These are phyloP conservation scores for Plectosphaerella plurivora DNA, from an alignment of 2,329 filamentous ascomycete species.

Conservation along the genomic window DNA sequence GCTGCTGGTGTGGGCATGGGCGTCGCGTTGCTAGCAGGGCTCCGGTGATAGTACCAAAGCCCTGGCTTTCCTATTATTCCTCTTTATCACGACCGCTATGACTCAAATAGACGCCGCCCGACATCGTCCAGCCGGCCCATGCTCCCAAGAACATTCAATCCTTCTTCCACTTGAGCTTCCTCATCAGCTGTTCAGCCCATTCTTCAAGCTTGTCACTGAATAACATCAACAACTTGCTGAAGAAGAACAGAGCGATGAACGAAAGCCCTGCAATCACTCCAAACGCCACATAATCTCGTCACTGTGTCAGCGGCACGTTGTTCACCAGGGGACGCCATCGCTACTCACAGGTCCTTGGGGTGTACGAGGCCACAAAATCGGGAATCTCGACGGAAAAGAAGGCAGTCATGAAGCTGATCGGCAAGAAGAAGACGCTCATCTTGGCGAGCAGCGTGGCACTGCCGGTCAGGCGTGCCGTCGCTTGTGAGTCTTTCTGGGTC, in stretches of 20 bases:
- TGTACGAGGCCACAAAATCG: constrained; percentile 53
- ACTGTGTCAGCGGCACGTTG: too few species aligned
- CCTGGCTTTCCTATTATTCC: background rate
- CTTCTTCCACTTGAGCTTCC: background rate
- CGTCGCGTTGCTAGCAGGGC: constrained; percentile 6
- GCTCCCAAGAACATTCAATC: background rate
- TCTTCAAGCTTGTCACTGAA: constrained; percentile 39
- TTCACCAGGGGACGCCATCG: too few species aligned
- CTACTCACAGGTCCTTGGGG: constrained; percentile 41
- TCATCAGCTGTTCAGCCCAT: constrained; percentile 16
- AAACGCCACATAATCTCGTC: constrained; percentile 59
- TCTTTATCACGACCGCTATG: too few species aligned
- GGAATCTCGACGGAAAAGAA: constrained; percentile 68
- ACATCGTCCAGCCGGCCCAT: too few species aligned
- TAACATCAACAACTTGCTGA: constrained; percentile 39
- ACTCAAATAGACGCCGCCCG: too few species aligned
- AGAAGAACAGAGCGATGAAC: constrained; percentile 52
- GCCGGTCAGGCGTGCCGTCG: constrained; percentile 66
- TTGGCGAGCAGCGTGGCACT: constrained; percentile 71
- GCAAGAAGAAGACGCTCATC: constrained; percentile 70
- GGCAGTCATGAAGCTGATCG: constrained; percentile 68
- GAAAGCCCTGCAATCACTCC: constrained; percentile 57
- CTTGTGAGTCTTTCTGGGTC: constrained; percentile 68
- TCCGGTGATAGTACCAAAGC: constrained; percentile 3
- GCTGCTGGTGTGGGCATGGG: constrained; percentile 10